Percentiles rank a stretch among this genome's conserved stretches.
These are phyloP conservation scores for Zygosaccharomyces siamensis DNA, from an alignment of 805 yeast species.

Conservation along the genomic window DNA sequence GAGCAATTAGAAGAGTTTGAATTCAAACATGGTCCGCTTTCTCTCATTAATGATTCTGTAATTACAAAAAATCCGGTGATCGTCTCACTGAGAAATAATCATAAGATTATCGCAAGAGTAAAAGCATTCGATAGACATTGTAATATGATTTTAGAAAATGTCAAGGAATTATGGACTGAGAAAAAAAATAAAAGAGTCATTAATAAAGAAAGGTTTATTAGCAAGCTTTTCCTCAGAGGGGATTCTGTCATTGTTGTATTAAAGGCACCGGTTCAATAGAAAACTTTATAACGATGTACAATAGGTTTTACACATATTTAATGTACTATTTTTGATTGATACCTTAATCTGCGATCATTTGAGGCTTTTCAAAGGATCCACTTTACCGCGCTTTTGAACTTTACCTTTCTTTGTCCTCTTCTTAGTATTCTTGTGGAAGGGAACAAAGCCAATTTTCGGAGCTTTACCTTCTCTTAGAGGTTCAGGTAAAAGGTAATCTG, in stretches of 20 bases:
- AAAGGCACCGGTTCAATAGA: constrained; percentile 39
- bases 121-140: constrained; percentile 96
- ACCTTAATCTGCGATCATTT: constrained; percentile 26
- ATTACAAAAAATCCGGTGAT: constrained; percentile 70
- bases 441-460: constrained; percentile 63
- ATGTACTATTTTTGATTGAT: not conserved
- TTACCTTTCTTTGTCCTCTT: constrained; percentile 33
- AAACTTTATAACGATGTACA: not conserved
- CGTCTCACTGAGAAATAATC: constrained; percentile 88
- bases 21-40: constrained; percentile 84
- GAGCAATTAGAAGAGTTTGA: constrained; percentile 84
- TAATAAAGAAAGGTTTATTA: constrained; percentile 71
- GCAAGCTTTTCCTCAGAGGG: constrained; percentile 89
- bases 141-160: constrained; percentile 87
- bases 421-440: constrained; percentile 51
- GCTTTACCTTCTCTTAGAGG: constrained; percentile 54
- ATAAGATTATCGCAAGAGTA: constrained; percentile 82
- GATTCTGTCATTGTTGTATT: constrained; percentile 87
- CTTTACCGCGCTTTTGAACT: constrained; percentile 45
- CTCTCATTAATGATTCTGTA: constrained; percentile 79
- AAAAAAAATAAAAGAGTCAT: constrained; percentile 58
- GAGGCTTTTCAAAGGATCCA: constrained; percentile 63
- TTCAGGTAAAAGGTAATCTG: constrained; percentile 84
- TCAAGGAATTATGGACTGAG: constrained; percentile 76
- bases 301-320: not conserved